These are phyloP conservation scores for Phytophthora tentaculata DNA, from an alignment of 352 stramenopile genomes.

Conservation along the genomic window DNA sequence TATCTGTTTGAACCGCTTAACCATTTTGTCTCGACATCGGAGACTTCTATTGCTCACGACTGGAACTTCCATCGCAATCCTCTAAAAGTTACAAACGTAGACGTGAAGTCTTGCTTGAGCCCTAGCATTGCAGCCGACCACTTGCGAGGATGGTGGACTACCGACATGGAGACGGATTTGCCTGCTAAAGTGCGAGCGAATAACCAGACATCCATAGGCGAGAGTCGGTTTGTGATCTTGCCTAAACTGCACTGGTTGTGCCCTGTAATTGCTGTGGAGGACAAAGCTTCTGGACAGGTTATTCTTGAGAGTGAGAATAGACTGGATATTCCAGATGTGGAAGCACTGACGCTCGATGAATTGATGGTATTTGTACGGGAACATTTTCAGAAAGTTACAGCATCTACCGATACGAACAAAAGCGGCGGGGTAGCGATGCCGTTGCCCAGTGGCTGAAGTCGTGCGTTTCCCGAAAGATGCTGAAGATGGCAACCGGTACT, in stretches of 20 bases:
- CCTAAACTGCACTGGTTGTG: constrained; percentile 77
- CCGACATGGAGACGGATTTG: constrained; percentile 54
- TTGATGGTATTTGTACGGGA: constrained; percentile 39
- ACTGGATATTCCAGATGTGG: constrained; percentile 39
- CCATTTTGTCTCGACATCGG: constrained; percentile 50
- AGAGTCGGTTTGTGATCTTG: constrained; percentile 66
- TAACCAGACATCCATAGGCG: constrained; percentile 22
- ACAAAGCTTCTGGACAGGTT: constrained; percentile 20
- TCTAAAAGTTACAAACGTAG: background rate
- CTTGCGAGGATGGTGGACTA: constrained; percentile 75
- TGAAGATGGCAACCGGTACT: constrained; percentile 18
- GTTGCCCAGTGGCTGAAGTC: constrained; percentile 66
- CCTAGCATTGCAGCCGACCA: constrained; percentile 48
- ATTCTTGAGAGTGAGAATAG: constrained; percentile 41
- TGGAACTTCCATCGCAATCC: constrained; percentile 55
- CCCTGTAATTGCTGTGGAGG: constrained; percentile 50
- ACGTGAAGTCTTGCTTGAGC: constrained; percentile 28
- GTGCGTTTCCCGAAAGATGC: constrained; percentile 31
- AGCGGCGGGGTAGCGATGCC: constrained; percentile 58
- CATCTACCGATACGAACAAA: constrained; percentile 22
- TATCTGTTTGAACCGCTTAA: constrained; percentile 74
- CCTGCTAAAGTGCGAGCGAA: constrained; percentile 45
- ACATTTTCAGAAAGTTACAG: constrained; percentile 49
- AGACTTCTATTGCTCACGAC: constrained; percentile 50
- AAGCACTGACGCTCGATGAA: constrained; percentile 43